Evolutionary conservation across 176 grass and related monocot genomes (phyloP).

Genomic region (Raddia distichophylla): DNA sequence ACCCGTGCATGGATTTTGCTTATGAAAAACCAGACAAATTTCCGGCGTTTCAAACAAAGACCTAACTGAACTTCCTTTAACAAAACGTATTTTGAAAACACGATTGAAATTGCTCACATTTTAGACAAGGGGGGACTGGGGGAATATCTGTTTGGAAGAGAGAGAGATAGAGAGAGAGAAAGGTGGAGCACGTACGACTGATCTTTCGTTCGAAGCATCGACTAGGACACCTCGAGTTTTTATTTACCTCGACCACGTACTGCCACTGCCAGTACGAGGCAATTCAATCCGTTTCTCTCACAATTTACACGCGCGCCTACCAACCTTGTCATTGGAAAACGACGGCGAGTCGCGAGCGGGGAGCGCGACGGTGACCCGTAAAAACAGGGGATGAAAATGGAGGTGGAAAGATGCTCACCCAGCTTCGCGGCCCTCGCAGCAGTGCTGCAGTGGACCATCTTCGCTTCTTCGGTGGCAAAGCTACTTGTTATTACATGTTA

Average conservation of each 20-base stretch:
- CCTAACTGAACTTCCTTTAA: no score
- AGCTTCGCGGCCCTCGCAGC: neutral
- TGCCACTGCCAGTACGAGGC: neutral
- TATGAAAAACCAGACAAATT: no score
- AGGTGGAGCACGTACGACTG: neutral
- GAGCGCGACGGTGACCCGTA: neutral
- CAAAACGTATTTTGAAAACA: no score
- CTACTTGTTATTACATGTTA: no score
- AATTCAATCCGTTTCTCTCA: neutral
- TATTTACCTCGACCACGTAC: neutral
- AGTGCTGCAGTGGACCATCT: no score
- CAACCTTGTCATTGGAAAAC: neutral
- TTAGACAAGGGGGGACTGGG: no score
- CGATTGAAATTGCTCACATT: no score
- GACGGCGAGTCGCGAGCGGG: neutral
- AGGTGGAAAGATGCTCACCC: neutral
- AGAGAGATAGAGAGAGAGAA: neutral
- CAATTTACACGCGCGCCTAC: neutral
- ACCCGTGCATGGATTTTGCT: no score
- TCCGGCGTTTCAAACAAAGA: no score
- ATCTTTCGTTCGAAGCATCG: neutral
- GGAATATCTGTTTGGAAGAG: no score
- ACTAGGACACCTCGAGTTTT: neutral
- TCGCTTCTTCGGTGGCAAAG: no score
- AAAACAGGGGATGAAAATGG: neutral